Percentiles rank a stretch among this genome's conserved stretches.
Evolutionary conservation across 805 yeast species (phyloP).

Genomic region (Soucietia sequanensis): DNA sequence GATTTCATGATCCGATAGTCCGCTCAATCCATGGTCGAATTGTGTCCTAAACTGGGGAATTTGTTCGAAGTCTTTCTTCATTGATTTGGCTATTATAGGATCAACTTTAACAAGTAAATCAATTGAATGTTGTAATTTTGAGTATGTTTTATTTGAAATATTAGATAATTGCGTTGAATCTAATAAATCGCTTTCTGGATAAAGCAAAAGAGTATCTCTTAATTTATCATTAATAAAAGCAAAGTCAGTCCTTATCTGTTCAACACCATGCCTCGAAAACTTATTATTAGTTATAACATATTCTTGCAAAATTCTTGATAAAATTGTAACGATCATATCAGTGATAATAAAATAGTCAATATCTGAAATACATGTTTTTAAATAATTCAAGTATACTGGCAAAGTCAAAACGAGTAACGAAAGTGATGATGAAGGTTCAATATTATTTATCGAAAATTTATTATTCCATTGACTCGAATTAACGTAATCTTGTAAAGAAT

Average conservation of each 20-base stretch:
- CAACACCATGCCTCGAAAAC: slow-evolving; percentile 30
- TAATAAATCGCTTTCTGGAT: slow-evolving; percentile 4
- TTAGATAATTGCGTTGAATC: slow-evolving; percentile 15
- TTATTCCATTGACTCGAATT: slow-evolving; percentile 36
- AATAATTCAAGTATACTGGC: slow-evolving; percentile 23
- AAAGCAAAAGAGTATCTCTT: slow-evolving; percentile 17
- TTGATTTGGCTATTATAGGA: slow-evolving; percentile 15
- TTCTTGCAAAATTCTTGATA: slow-evolving; percentile 30
- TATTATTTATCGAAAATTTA: slow-evolving; percentile 5
- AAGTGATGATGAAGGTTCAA: slow-evolving; percentile 21
- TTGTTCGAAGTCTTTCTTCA: slow-evolving; percentile 13
- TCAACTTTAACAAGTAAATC: slow-evolving; percentile 26
- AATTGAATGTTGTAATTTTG: slow-evolving; percentile 27
- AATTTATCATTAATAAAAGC: slow-evolving; percentile 17
- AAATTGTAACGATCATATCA: slow-evolving; percentile 23
- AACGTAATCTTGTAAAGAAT: slow-evolving; percentile 33
- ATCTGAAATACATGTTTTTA: slow-evolving; percentile 21
- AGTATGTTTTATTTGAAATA: slow-evolving; percentile 19
- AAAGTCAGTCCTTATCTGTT: slow-evolving; percentile 33
- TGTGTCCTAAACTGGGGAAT: slow-evolving; percentile 16
- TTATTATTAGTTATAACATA: slow-evolving; percentile 39
- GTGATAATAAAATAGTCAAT: slow-evolving; percentile 31
- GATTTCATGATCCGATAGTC: slow-evolving; percentile 19
- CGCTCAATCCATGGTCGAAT: slow-evolving; percentile 16
- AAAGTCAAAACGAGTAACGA: slow-evolving; percentile 19